Base-by-base conservation (phyloP, 1,284 basidiomycete species). In the Ustilago xerochloae region DNA sequence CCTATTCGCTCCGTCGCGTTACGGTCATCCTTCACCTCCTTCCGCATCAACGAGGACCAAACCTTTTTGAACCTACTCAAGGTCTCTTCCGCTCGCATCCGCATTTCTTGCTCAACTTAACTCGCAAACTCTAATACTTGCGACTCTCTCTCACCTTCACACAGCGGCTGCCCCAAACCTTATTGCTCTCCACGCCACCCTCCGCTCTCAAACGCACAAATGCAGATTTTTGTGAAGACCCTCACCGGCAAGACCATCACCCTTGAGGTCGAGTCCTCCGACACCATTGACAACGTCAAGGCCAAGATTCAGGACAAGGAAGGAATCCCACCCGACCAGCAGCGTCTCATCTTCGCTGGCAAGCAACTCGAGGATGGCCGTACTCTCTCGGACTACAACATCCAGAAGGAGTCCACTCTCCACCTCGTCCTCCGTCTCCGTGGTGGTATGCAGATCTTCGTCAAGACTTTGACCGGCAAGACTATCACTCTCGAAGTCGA, bases 391-490 rank as follows among this genome's bases (percentile, higher is more conserved):
- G 81, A 82, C 62, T 82, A 82, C 88, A 93, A 92, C 89, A 97
- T 97, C 84, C 95, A 99, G 89, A 98, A 98, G 89, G 95, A 98
- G 88, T 96, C 93, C 43, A 99, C 95, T 62, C 92, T 99, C 73
- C 95, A 99, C 87, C 87, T 98, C 75, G 96, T 98, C 75, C 91
- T 98, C 72, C 90, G 93, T 85, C 89, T 91, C 47, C 88, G 90
- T 89, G 81, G 92, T 86, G 92, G 92, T 76, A 82, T 84, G 82
- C 82, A 84, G 52, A 81, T 84, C 61, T 83, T 84, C 41, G 83
- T 84, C 74, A 84, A 84, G 80, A 83, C 92, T 89, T 92, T 98
- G 79, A 97, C 95, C 88, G 95, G 96, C 86, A 98, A 97, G 89
- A 97, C 94, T 79, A 96, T 97, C 89, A 96, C 94, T 83, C 63